phyloP scores from a whole-genome alignment of 2,329 filamentous ascomycete species.

The Colletotrichum cuscutae region DNA sequence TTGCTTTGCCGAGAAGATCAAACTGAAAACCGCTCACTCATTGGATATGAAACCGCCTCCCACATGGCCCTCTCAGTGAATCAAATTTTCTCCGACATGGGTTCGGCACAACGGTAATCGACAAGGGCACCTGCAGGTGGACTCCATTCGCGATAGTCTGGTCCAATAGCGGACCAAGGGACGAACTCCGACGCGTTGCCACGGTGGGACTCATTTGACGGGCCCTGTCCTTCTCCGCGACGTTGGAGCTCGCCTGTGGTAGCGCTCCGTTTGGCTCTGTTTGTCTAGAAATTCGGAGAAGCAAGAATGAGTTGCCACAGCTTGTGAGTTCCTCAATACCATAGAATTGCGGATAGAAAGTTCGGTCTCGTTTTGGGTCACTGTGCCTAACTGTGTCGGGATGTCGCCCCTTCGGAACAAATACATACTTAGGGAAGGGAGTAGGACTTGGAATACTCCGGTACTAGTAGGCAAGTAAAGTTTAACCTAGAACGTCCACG shows the following conservation, averaged over 20 bases:
- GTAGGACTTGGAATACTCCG: background rate
- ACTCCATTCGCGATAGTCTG: background rate
- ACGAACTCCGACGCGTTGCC: background rate
- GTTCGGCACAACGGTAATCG: background rate
- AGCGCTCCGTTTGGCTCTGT: background rate
- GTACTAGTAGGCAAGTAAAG: too few relatives aligned
- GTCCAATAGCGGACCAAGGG: background rate
- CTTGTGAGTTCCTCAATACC: background rate
- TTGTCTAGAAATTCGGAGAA: background rate
- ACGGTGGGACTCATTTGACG: background rate
- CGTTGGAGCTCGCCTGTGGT: too few relatives aligned
- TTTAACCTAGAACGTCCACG: background rate
- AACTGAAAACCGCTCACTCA: background rate
- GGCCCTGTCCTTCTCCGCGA: background rate
- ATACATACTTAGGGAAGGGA: background rate
- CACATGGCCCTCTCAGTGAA: background rate
- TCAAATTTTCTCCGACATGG: slow-evolving; percentile 9
- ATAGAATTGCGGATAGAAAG: background rate
- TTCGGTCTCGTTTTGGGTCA: background rate
- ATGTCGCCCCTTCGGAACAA: background rate
- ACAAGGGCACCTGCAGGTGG: background rate
- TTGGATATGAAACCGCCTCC: background rate
- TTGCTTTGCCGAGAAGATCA: background rate
- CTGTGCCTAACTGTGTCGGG: background rate
- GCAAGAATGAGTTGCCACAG: background rate